Conservation (phyloP, 441 rosid species). For the Corymbia calophylla region DNA sequence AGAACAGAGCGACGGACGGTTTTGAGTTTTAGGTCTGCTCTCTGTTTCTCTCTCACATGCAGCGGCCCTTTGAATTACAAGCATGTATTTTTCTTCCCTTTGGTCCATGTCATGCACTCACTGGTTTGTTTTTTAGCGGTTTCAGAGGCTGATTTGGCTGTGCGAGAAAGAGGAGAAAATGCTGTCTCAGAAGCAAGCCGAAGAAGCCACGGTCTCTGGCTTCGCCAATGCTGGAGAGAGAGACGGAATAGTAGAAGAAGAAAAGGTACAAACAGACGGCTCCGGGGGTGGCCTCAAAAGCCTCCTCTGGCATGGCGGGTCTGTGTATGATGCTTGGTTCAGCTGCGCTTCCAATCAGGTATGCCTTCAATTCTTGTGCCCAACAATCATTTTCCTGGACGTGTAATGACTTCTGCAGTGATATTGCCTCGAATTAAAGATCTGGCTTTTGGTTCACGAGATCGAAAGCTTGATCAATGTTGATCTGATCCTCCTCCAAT, state of each 20-base stretch:
- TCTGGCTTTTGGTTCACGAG: neutral
- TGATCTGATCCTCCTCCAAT: neutral
- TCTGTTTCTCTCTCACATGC: neutral
- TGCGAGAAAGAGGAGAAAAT: neutral
- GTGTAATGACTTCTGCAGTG: neutral
- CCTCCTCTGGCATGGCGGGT: slow-evolving; percentile 56
- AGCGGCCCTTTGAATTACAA: neutral
- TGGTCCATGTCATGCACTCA: neutral
- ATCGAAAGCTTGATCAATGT: neutral
- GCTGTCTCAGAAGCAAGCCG: slow-evolving; percentile 45
- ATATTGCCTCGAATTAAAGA: neutral
- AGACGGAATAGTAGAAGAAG: slow-evolving; percentile 11
- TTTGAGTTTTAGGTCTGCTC: neutral
- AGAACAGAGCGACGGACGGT: neutral
- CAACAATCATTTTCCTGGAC: neutral
- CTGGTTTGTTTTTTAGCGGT: neutral
- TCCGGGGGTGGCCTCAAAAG: slow-evolving; percentile 23
- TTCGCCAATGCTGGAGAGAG: slow-evolving; percentile 22
- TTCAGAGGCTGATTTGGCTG: neutral
- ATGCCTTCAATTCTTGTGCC: neutral
- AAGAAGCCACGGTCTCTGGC: slow-evolving; percentile 55
- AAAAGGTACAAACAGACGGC: slow-evolving; percentile 1
- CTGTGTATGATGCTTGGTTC: slow-evolving; percentile 59
- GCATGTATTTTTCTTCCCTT: neutral
- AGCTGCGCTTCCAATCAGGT: slow-evolving; percentile 63